Conservation (phyloP, 2,329 filamentous ascomycete genomes). For the Cercospora sp. region DNA sequence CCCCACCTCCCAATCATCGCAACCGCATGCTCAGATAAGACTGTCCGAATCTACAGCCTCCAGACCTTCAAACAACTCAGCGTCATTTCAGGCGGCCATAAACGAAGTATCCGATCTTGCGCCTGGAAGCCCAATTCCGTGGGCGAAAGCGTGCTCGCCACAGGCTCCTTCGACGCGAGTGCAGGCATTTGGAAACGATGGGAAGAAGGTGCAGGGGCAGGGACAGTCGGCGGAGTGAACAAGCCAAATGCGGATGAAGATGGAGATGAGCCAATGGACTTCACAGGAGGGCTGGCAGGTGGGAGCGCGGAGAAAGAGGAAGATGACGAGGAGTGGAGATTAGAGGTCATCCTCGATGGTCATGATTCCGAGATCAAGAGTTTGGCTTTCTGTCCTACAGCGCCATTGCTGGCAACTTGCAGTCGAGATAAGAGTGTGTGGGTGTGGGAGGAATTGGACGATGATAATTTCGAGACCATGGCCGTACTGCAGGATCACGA, state of each 20-base stretch:
- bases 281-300: constrained; percentile 35
- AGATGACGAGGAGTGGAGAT: constrained; percentile 83
- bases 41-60: constrained; percentile 86
- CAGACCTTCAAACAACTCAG: constrained; percentile 76
- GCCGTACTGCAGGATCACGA: constrained; percentile 93
- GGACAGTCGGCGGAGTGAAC: constrained; percentile 12
- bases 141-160: constrained; percentile 75
- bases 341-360: constrained; percentile 87
- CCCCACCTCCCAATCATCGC: constrained; percentile 84
- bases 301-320: constrained; percentile 44
- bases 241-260: constrained; percentile 12
- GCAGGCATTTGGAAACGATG: constrained; percentile 69
- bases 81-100: constrained; percentile 81
- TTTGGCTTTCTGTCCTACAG: constrained; percentile 71
- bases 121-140: constrained; percentile 78
- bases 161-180: constrained; percentile 89
- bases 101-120: constrained; percentile 79
- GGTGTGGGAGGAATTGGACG: constrained; percentile 97
- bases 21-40: constrained; percentile 82
- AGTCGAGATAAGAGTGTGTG: constrained; percentile 91
- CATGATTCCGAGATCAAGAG: constrained; percentile 92
- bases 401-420: constrained; percentile 83
- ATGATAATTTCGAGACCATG: constrained; percentile 95
- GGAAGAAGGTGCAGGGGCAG: constrained; percentile 54
- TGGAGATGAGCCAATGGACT: constrained; percentile 33